Evolutionary conservation across 1,139 yeast species (phyloP), one percentile per base, ranked within the genome.

Genomic region (Yamadazyma friedrichii): DNA sequence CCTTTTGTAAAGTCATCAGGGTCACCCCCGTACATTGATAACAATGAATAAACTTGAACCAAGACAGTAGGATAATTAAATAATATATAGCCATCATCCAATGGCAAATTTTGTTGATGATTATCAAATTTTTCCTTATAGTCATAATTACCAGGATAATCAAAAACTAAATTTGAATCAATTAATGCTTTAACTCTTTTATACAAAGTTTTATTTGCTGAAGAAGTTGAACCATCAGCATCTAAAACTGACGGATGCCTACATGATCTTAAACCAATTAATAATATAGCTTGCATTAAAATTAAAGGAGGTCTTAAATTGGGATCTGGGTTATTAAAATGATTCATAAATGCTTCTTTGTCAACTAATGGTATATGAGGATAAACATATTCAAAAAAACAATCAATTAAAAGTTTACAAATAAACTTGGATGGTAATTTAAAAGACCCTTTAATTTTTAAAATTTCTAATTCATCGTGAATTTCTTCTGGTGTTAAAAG

Each of bases 1-100:
- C 84, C 84, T 43, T 80, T 79, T 33, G 84, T 74, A 27, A 82
- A 81, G 52, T 80, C 86, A 47, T 85, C 88, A n/a, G 86, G 85
- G 6, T 86, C 86, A 48, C 83, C 89, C 24, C 24, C 5, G 8
- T 20, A 20, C 56, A 82, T 74, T 1, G 84, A 79, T 46, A 86
- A 72, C 33, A 85, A 65, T 22, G 80, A 59, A 33, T 85, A 62
- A 0, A 88, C 74, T 55, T 84, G 85, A 10, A 84, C 71, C 13
- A 84, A 62, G 2, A 80, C 67, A 2, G 82, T 71, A 1, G 88
- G 82, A 52, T 39, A 39, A 31, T 40, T 36, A 25, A 39, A 42
- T 3, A 54, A 48, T 43, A 37, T 43, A 39, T 51, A 52, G 6
- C 46, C 47, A 2, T 45, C 35, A 31, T 45, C 50, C 11, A 38